These are phyloP conservation scores for Cutaneotrichosporon cyanovorans DNA, from an alignment of 1,284 basidiomycete genomes.

Conservation along the genomic window DNA sequence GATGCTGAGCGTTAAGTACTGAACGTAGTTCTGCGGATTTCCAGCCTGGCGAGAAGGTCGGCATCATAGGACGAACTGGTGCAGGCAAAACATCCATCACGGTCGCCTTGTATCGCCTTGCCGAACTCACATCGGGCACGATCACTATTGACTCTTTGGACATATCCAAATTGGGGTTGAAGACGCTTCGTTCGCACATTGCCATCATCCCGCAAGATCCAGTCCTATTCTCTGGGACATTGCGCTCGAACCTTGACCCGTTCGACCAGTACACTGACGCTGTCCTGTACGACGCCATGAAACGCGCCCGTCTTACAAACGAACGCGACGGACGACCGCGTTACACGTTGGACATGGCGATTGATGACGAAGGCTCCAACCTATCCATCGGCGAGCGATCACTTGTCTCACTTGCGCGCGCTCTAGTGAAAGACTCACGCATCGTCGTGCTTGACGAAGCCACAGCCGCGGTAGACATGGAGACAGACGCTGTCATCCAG, in stretches of 20 bases:
- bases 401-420: constrained; percentile 58
- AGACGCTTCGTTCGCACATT: constrained; percentile 47
- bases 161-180: constrained; percentile 47
- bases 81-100: constrained; percentile 56
- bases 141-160: constrained; percentile 48
- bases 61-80: constrained; percentile 49
- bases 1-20: background rate
- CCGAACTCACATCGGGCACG: constrained; percentile 45
- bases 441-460: constrained; percentile 57
- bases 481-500: constrained; percentile 68
- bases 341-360: constrained; percentile 55
- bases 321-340: constrained; percentile 15
- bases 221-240: constrained; percentile 53
- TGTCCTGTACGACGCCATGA: constrained; percentile 71
- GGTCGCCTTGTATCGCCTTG: constrained; percentile 50
- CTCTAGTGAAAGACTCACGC: constrained; percentile 60
- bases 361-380: constrained; percentile 31
- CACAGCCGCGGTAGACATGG: constrained; percentile 59
- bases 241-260: constrained; percentile 61
- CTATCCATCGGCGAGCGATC: constrained; percentile 13
- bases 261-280: constrained; percentile 67
- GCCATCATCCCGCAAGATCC: constrained; percentile 81
- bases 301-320: constrained; percentile 62
- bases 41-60: constrained; percentile 49
- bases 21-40: constrained; percentile 13